Evolutionary conservation across 306 rosid species (phyloP).

Genomic region (Potentilla sterilis): DNA sequence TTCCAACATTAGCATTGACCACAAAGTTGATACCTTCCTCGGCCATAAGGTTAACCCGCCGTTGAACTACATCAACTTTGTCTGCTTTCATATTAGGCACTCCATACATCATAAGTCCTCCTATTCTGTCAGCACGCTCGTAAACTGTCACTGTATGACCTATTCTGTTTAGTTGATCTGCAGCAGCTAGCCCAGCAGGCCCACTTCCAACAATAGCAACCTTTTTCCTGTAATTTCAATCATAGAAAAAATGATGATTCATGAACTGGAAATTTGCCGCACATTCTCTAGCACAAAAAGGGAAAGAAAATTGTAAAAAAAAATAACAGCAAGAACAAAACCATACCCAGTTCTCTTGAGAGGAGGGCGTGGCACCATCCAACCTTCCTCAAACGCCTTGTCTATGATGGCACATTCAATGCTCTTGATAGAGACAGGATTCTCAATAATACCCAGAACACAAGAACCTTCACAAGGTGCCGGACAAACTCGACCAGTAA

Average conservation of each 20-base stretch:
- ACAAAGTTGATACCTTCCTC: conserved; percentile 79
- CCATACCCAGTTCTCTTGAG: conserved; percentile 76
- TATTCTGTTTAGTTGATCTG: conserved; percentile 89
- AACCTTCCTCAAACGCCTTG: conserved; percentile 97
- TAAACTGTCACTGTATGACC: conserved; percentile 76
- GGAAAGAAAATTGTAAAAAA: background rate
- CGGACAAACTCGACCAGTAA: conserved; percentile 97
- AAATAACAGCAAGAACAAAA: background rate
- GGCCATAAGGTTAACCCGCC: conserved; percentile 89
- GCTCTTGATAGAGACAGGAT: conserved; percentile 90
- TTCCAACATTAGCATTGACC: conserved; percentile 81
- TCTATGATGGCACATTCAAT: conserved; percentile 97
- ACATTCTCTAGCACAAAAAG: background rate
- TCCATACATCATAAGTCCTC: conserved; percentile 99
- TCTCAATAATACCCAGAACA: conserved; percentile 77
- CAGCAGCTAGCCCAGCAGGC: conserved; percentile 96
- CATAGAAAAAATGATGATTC: background rate
- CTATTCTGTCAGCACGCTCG: conserved; percentile 61
- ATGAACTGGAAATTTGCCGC: background rate
- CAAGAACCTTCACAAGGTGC: conserved; percentile 99
- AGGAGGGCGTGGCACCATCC: conserved; percentile 99
- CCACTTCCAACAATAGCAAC: conserved; percentile 97
- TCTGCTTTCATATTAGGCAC: conserved; percentile 97
- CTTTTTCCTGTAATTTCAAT: conserved; percentile 55
- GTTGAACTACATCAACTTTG: conserved; percentile 72